Conservation (phyloP, 176 grass and related monocot genomes). For the Metroxylon sagu region DNA sequence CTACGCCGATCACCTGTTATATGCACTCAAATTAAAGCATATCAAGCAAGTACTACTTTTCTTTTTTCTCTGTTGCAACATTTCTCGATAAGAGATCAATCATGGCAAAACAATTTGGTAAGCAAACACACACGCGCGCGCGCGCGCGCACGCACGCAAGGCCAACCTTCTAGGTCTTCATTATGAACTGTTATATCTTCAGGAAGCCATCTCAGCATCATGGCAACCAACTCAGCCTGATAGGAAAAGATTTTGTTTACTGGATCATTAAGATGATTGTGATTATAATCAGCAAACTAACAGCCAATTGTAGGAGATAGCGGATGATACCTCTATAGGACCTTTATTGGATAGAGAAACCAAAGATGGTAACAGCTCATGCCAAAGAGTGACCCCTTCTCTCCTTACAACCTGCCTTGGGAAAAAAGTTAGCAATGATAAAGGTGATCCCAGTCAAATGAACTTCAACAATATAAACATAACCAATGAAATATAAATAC, state of each 20-base stretch:
- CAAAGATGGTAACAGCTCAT: constrained; percentile 68
- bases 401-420: constrained; percentile 80
- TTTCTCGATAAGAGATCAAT: constrained; percentile 1
- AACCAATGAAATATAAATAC: constrained; percentile 24
- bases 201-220: constrained; percentile 98
- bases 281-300: too few relatives aligned
- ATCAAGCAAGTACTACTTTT: constrained; percentile 1
- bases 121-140: too few relatives aligned
- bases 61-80: constrained; percentile 7
- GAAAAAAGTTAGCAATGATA: constrained; percentile 19
- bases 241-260: neutral
- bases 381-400: constrained; percentile 80
- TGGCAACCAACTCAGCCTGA: constrained; percentile 91
- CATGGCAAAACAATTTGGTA: too few relatives aligned
- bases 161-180: constrained; percentile 83
- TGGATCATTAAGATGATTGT: too few relatives aligned
- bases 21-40: constrained; percentile 12
- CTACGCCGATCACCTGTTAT: constrained; percentile 77
- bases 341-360: constrained; percentile 73
- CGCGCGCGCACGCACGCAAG: neutral
- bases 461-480: constrained; percentile 13
- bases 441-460: neutral
- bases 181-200: constrained; percentile 99
- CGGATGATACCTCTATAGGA: constrained; percentile 51
- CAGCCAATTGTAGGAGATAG: too few relatives aligned